Evolutionary conservation across 192 early-diverging fungal genomes (phyloP), one percentile per base, ranked within the genome.

Genomic region (Linnemannia schmuckeri): DNA sequence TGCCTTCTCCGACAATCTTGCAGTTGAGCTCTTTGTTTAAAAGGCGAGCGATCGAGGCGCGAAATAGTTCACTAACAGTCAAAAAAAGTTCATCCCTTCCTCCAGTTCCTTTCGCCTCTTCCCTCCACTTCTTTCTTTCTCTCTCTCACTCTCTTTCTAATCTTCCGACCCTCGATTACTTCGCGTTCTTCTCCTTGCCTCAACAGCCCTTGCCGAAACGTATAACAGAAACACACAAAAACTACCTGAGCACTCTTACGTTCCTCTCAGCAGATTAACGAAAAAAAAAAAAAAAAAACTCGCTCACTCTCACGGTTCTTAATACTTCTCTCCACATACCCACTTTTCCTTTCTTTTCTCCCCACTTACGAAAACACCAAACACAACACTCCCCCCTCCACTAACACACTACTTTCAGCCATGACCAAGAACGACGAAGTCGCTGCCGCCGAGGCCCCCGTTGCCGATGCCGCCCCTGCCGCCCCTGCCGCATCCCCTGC

Each of bases 401-500:
- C 0, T 0, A 33, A 66, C 27, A 27, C 61, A 27, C 10, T 66
- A 66, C 41, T 38, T 38, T 17, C 44, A 66, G 44, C 71, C 73
- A 87, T 81, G 84, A 81, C 84, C 73, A 76, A 80, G 49, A 81
- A 74, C 24, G 79, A 77, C 33, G 76, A 80, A 79, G 61, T 46
- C 6, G 68, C 47, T 35, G 55, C 63, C 27, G 63, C 40, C 6
- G 70, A 74, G 18, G 55, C 73, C 12, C 55, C 72, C 4, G 72
- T 57, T 27, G 42, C 68, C 8, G 57, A 30, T n/a, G 15, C 46
- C 17, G 63, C 61, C 24, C 13, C 75, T n/a, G 15, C 46, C 17
- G 63, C 61, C 24, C 13, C 75, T 24, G 30, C 71, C 57, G 27
- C 72, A 44, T 75, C 61, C 10, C 61, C 61, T 1, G 61, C 61